These are phyloP conservation scores for Luffa acutangula DNA, from an alignment of 306 rosid genomes.

Conservation along the genomic window DNA sequence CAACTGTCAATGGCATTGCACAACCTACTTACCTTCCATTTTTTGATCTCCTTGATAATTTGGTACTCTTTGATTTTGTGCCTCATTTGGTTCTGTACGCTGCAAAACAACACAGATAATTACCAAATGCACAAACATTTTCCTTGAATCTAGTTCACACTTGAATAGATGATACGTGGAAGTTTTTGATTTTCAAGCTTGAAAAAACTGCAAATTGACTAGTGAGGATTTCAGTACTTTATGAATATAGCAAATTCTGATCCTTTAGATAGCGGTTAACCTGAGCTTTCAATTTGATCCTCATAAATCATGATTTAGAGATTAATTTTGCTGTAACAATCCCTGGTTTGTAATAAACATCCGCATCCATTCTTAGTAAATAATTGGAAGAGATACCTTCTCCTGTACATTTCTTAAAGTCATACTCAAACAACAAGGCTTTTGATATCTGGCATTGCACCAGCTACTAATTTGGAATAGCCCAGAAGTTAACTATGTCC, in stretches of 20 bases:
- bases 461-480: background rate
- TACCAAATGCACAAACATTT: background rate
- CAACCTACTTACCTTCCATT: slow-evolving; percentile 36
- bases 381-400: background rate
- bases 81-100: slow-evolving; percentile 28
- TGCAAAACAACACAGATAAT: slow-evolving; percentile 27
- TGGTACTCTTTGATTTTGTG: slow-evolving; percentile 15
- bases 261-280: background rate
- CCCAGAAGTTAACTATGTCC: background rate
- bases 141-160: background rate
- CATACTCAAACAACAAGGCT: background rate
- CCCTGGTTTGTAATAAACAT: background rate
- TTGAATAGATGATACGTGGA: background rate
- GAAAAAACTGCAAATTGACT: background rate
- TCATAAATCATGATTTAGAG: background rate
- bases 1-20: background rate
- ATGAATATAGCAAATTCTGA: background rate
- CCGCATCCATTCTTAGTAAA: background rate
- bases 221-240: background rate
- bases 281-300: background rate
- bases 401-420: background rate
- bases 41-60: slow-evolving; percentile 20
- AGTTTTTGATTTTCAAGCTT: background rate
- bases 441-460: background rate
- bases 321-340: background rate